Percentiles rank a stretch among this genome's conserved stretches.
phyloP scores from a whole-genome alignment of 352 stramenopile genomes.

The Pythium folliculosum region DNA sequence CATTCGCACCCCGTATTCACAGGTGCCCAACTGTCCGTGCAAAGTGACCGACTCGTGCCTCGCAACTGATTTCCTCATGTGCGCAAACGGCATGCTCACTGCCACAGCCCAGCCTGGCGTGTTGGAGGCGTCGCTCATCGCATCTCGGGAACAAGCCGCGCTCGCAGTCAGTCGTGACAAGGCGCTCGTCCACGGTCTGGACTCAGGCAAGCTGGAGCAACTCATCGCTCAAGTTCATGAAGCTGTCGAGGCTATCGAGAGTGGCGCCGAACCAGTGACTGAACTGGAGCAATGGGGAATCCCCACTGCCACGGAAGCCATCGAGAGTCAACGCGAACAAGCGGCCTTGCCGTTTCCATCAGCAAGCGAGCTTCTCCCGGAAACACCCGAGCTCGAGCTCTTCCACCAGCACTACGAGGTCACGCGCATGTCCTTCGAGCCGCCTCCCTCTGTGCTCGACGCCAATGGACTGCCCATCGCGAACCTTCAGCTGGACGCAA shows the following conservation, averaged over 20 bases:
- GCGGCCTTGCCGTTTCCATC: conserved; percentile 1
- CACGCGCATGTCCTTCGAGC: conserved; percentile 32
- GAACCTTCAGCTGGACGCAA: conserved; percentile 45
- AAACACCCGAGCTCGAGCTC: conserved; percentile 29
- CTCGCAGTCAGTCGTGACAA: background rate
- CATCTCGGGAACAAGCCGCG: background rate
- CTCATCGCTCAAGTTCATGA: conserved; percentile 1
- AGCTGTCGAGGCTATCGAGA: conserved; percentile 4
- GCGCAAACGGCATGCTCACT: conserved; percentile 39
- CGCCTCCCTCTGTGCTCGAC: conserved; percentile 43
- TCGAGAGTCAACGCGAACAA: background rate
- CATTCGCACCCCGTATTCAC: conserved; percentile 39
- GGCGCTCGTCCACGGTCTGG: conserved; percentile 15
- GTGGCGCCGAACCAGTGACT: background rate
- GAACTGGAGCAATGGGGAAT: conserved; percentile 14
- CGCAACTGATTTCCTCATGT: conserved; percentile 47
- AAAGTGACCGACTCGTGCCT: conserved; percentile 52
- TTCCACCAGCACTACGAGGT: conserved; percentile 40
- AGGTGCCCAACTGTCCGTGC: conserved; percentile 45
- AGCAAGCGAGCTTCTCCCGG: conserved; percentile 26
- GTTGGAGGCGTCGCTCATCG: background rate
- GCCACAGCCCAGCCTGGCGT: conserved; percentile 13
- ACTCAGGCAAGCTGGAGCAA: background rate
- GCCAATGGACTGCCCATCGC: conserved; percentile 37
- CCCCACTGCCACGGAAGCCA: background rate